phyloP scores from a whole-genome alignment of 2,329 filamentous ascomycete genomes.

The Emergomyces africanus region DNA sequence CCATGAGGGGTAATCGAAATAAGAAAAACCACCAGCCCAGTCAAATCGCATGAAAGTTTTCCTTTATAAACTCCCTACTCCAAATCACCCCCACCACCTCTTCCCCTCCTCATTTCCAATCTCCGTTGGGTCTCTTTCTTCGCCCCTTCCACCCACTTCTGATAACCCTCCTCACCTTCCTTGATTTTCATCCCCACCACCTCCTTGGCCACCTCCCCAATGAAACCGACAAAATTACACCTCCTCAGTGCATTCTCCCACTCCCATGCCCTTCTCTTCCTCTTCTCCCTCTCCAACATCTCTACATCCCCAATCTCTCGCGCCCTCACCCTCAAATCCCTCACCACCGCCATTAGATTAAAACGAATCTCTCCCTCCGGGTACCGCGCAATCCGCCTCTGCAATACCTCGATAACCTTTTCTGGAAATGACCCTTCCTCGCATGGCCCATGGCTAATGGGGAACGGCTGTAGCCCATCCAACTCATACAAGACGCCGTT shows the following conservation, averaged over 20 bases:
- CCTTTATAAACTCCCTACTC: neutral
- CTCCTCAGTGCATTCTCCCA: constrained; percentile 88
- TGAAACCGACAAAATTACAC: constrained; percentile 95
- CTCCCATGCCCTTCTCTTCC: constrained; percentile 73
- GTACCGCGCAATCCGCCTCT: constrained; percentile 72
- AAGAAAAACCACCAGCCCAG: neutral
- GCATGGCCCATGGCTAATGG: constrained; percentile 77
- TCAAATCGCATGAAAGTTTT: neutral
- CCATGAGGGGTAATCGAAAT: neutral
- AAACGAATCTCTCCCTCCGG: constrained; percentile 82
- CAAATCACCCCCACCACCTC: constrained; percentile 4
- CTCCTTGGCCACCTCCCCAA: constrained; percentile 76
- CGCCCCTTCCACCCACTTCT: constrained; percentile 68
- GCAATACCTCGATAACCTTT: constrained; percentile 76
- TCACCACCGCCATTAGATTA: constrained; percentile 86
- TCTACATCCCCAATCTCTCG: constrained; percentile 73
- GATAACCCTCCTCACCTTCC: constrained; percentile 53
- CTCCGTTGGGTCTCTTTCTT: constrained; percentile 32
- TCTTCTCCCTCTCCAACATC: constrained; percentile 63
- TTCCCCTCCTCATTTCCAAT: constrained; percentile 20
- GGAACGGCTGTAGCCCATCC: constrained; percentile 84
- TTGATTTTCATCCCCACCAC: constrained; percentile 63
- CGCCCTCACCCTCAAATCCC: constrained; percentile 66
- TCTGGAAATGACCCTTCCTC: constrained; percentile 57
- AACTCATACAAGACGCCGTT: constrained; percentile 79